phyloP scores from a whole-genome alignment of 2,329 filamentous ascomycete species.

The Pseudogymnoascus sp. region DNA sequence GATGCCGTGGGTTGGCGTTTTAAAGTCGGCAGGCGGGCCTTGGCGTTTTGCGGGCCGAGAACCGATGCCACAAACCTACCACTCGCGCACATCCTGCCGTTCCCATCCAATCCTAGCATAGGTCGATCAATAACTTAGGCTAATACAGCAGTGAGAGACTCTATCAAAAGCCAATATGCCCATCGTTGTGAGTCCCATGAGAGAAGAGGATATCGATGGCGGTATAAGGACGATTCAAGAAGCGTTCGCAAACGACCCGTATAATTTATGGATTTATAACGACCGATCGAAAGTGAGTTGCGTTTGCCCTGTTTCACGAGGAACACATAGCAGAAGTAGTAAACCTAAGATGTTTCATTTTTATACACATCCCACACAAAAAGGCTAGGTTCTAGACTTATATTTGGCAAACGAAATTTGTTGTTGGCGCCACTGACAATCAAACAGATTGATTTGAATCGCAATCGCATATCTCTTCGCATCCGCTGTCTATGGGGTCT shows the following conservation, averaged over 20 bases:
- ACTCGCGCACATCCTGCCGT: neutral
- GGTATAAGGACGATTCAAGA: slow-evolving; percentile 57
- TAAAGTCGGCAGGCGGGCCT: neutral
- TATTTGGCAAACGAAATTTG: neutral
- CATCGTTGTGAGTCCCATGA: slow-evolving; percentile 47
- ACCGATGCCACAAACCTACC: neutral
- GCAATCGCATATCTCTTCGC: slow-evolving; percentile 54
- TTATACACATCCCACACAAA: neutral
- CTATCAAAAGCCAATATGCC: slow-evolving; percentile 30
- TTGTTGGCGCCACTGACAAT: neutral
- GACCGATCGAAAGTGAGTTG: slow-evolving; percentile 45
- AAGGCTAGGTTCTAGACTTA: neutral
- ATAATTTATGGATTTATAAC: slow-evolving; percentile 55
- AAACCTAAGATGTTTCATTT: neutral
- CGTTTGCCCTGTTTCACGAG: neutral
- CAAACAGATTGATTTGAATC: slow-evolving; percentile 45
- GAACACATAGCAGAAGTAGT: neutral
- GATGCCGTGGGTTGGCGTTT: neutral
- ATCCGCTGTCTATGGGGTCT: slow-evolving; percentile 65
- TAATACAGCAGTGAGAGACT: neutral
- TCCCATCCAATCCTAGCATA: neutral
- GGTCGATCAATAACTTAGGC: neutral
- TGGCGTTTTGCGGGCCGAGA: neutral
- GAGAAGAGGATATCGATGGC: slow-evolving; percentile 50
- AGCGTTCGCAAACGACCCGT: slow-evolving; percentile 59